Evolutionary conservation across 768 basidiomycete genomes (phyloP).

Genomic region (Serendipita sp.): DNA sequence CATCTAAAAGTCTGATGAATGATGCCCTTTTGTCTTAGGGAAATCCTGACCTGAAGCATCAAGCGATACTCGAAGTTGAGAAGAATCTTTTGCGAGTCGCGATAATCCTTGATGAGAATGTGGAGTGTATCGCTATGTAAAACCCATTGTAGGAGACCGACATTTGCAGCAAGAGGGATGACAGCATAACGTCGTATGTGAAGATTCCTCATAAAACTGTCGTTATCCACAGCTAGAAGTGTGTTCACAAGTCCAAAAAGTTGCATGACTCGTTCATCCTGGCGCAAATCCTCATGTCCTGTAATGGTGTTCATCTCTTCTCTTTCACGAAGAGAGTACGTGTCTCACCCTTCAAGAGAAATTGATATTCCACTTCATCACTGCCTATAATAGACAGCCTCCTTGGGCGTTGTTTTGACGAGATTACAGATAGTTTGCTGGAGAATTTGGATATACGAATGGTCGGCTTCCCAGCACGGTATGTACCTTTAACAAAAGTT

Average conservation of each 20-base stretch:
- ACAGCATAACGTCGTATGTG: slow-evolving; percentile 88
- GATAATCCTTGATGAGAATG: slow-evolving; percentile 87
- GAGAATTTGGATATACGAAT: slow-evolving; percentile 74
- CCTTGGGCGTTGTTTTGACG: slow-evolving; percentile 92
- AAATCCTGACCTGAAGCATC: slow-evolving; percentile 70
- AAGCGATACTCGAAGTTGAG: slow-evolving; percentile 97
- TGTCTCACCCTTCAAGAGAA: slow-evolving; percentile 63
- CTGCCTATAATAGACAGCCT: slow-evolving; percentile 73
- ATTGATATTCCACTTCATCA: slow-evolving; percentile 89
- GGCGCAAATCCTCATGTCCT: slow-evolving; percentile 98
- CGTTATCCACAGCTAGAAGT: slow-evolving; percentile 77
- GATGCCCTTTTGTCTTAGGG: not conserved
- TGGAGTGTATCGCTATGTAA: slow-evolving; percentile 91
- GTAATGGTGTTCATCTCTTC: not conserved
- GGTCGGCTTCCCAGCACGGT: slow-evolving; percentile 72
- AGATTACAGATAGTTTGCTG: slow-evolving; percentile 81
- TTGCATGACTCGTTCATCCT: slow-evolving; percentile 99
- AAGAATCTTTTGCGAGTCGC: slow-evolving; percentile 89
- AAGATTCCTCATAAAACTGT: slow-evolving; percentile 89
- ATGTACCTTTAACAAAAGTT: slow-evolving; percentile 45
- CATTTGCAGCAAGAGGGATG: slow-evolving; percentile 89
- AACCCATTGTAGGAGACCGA: slow-evolving; percentile 90
- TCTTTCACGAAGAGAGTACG: not conserved
- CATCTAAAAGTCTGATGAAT: slow-evolving; percentile 46
- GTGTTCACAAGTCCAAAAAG: slow-evolving; percentile 95